A percentile compares a stretch with the other conserved stretches of the same genome.
Conservation (phyloP, 306 rosid genomes). For the Heteromeles arbutifolia region DNA sequence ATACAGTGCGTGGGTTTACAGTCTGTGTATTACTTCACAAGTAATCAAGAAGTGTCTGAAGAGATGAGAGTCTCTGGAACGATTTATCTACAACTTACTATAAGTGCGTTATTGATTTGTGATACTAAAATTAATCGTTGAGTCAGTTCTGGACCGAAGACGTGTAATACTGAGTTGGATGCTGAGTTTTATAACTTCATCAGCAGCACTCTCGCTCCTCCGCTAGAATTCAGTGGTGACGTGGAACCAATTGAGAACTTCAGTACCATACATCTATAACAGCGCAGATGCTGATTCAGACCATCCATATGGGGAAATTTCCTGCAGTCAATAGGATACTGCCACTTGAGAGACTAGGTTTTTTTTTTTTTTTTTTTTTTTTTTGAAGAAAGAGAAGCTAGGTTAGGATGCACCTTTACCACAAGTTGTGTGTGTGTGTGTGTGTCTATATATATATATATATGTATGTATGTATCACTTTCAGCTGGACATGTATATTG, state of each 20-base stretch:
- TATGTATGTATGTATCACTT: neutral
- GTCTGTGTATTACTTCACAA: neutral
- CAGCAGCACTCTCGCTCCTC: neutral
- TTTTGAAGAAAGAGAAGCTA: too few species aligned
- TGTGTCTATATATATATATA: too few species aligned
- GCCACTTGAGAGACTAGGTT: conserved; percentile 13
- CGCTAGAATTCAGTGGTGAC: neutral
- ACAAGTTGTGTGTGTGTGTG: conserved; percentile 6
- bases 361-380: too few species aligned
- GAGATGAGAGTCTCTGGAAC: too few species aligned
- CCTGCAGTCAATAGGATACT: neutral
- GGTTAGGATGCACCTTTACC: conserved; percentile 25
- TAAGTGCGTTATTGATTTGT: too few species aligned
- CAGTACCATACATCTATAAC: neutral
- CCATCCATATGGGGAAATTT: neutral
- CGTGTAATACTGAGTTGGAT: neutral
- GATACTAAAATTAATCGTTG: too few species aligned
- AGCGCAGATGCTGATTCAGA: conserved; percentile 6
- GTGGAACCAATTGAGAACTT: neutral
- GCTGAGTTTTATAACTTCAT: neutral
- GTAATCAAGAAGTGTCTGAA: neutral
- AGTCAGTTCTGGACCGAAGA: neutral
- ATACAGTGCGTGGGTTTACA: neutral
- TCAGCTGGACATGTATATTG: neutral
- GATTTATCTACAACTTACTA: too few species aligned